These are phyloP conservation scores for Stenocarpella maydis DNA, from an alignment of 2,329 filamentous ascomycete species.

Conservation along the genomic window DNA sequence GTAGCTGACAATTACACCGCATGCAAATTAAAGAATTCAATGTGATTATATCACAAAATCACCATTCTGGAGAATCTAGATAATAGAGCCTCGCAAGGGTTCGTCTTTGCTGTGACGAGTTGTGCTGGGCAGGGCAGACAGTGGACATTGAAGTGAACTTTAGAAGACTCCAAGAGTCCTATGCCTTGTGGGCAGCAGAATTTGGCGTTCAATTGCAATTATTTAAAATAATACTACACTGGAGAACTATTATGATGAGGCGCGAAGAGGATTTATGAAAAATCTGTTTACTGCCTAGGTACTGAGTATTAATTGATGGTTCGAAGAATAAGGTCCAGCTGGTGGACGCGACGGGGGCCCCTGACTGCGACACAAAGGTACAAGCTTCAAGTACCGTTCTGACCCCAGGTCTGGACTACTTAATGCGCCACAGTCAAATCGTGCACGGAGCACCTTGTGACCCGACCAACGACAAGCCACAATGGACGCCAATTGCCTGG, in stretches of 20 bases:
- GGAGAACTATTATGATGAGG: too few relatives aligned
- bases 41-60: too few relatives aligned
- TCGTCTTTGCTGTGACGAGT: too few relatives aligned
- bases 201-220: too few relatives aligned
- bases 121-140: too few relatives aligned
- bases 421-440: background rate
- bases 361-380: slow-evolving; percentile 1
- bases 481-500: slow-evolving; percentile 6
- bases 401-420: background rate
- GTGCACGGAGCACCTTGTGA: background rate
- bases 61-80: too few relatives aligned
- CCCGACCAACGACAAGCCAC: slow-evolving; percentile 5
- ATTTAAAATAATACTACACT: too few relatives aligned
- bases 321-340: too few relatives aligned
- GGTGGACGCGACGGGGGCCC: too few relatives aligned
- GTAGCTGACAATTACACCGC: background rate
- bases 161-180: too few relatives aligned
- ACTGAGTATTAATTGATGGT: too few relatives aligned
- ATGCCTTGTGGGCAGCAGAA: background rate
- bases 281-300: background rate
- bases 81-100: too few relatives aligned
- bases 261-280: background rate
- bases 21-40: background rate
- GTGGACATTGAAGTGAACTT: background rate
- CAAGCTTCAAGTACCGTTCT: background rate